phyloP scores from a whole-genome alignment of 768 basidiomycete genomes.

The Fomitopsis pulvina region DNA sequence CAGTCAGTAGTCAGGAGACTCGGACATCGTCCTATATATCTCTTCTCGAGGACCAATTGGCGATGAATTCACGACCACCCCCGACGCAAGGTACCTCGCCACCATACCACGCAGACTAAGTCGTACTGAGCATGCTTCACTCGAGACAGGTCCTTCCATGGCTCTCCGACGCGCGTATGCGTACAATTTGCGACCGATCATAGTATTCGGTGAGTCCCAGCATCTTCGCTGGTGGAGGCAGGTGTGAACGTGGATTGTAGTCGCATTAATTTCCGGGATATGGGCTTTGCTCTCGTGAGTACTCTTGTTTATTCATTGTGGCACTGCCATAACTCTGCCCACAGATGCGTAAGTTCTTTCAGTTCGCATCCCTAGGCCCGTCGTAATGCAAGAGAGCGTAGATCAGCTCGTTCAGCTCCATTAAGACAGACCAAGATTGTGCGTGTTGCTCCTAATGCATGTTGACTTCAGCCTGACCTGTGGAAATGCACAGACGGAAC shows the following conservation, averaged over 20 bases:
- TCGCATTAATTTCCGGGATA: conserved; percentile 39
- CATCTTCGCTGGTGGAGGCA: background rate
- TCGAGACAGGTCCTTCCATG: conserved; percentile 25
- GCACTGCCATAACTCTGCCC: too few relatives aligned
- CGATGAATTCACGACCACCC: conserved; percentile 1
- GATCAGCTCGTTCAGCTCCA: conserved; percentile 59
- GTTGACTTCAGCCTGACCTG: background rate
- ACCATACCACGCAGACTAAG: background rate
- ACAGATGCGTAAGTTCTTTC: background rate
- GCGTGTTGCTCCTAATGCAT: conserved; percentile 22
- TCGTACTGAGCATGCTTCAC: background rate
- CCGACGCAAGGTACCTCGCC: background rate
- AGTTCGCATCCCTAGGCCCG: background rate
- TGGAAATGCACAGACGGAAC: conserved; percentile 36
- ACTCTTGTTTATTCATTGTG: background rate
- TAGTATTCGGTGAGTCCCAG: conserved; percentile 30
- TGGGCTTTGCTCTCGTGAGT: conserved; percentile 65
- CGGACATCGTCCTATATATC: background rate
- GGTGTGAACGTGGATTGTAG: conserved; percentile 16
- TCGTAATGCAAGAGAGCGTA: conserved; percentile 15
- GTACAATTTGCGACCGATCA: conserved; percentile 52
- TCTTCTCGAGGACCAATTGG: background rate
- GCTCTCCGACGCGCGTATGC: conserved; percentile 38
- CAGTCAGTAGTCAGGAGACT: background rate
- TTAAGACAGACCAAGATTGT: conserved; percentile 42